Evolutionary conservation across 164 flowering plant species (phyloP), one percentile per base, ranked within the genome.

Genomic region (Aristolochia contorta): DNA sequence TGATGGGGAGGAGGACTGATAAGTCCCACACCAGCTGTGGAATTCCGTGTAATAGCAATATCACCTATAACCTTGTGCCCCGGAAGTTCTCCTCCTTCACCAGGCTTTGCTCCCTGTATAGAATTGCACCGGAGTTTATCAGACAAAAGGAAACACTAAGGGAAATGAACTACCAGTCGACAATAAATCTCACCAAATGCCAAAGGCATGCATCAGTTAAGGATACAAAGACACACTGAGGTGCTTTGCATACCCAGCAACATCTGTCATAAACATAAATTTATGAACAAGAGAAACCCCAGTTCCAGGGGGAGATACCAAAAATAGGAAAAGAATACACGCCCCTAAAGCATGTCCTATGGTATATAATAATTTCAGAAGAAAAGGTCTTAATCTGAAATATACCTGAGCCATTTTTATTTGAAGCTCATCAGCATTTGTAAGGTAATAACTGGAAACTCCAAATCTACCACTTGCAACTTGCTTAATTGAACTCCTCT

Each of bases 401-500:
- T 52, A 45, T 84, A 94, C 99, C 99, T 94, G 99, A 71, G 99
- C 99, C 97, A 94, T 94, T 72, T 94, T 94, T 48, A 94, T 94
- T 68, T 94, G 99, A 22, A 94, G 71, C 64, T 94, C 96, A 76
- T 91, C 96, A 41, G 97, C 96, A 82, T 94, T 94, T 19, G 97
- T 89, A 47, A 94, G 88, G 74, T 91, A 94, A 59, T 84, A 89
- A 78, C 90, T 94, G 23, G 96, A 85, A 69, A 94, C 99, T 47
- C 99, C 99, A 72, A 94, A 94, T 75, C 99, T 87, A 32, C 97
- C 99, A 84, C 99, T 94, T 8, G 99, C 99, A 65, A 94, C 96
- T 74, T 94, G 99, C 84, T 94, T 94, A 65, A 91, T 94, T 9
- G 97, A 79, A 77, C 99, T 94, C 66, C 99, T 81, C 72, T 76